Base-by-base conservation (phyloP, 352 stramenopile species). In the Globisporangium radiosum region DNA sequence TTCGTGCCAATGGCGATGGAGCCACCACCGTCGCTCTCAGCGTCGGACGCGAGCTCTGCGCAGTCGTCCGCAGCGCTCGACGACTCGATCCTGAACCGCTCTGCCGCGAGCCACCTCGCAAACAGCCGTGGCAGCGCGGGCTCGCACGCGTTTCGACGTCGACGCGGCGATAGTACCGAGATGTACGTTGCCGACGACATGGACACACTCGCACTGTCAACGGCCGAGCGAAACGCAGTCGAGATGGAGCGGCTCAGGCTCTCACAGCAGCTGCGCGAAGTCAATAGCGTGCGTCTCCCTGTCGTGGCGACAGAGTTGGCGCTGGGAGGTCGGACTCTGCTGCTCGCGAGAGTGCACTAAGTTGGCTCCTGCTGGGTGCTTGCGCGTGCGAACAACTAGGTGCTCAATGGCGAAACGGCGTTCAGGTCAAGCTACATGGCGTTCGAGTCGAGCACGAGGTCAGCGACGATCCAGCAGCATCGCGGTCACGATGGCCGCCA, bases 221-320 rank as follows among this genome's bases (percentile, higher is more conserved):
- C 73, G 15, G 52, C 69, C 5, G 68, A 88, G 51, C 75, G 64
- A 36, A 88, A 88, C 48, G 57, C 73, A 17, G 77, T 65, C 3
- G 75, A 88, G 66, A 64, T 88, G 19, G 78, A 88, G 57, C 89
- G 86, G 52, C 67, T 88, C 4, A 64, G 68, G 4, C 66, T 89
- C 48, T 85, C 81, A 3, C 81, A 89, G 53, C 73, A 73, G 38
- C 73, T 91, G 25, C 78, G 74, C 3, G 75, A 91, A 70, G 72
- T 89, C 38, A 88, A 91, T 54, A 77, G 77, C 59, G 78, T 89
- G 71, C 55, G 74, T 61, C 17, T 0, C 5, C 33, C 17, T 11
- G 15, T 40, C n/a, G 13, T 19, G 14, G 8, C 8, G 15, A 42
- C 36, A 36, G 14, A 42, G 6, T n/a, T 13, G 2, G 25, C 25